Base-by-base conservation (phyloP, 225 moss, liverwort and hornwort genomes). In the Marchantia polymorpha region DNA sequence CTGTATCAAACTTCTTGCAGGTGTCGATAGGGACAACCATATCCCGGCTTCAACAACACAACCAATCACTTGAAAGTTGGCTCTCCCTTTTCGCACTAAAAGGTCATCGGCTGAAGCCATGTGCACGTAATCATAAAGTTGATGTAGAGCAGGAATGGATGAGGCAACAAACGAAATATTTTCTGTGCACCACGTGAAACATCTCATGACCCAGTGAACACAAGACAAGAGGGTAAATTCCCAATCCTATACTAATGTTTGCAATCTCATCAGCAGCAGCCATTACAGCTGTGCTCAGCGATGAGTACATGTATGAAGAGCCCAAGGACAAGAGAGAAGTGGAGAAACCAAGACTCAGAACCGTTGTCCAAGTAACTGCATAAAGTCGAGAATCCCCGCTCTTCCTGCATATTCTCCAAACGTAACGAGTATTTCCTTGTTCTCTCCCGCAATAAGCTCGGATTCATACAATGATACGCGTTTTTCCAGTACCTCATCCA, bases 381-480 rank as follows among this genome's bases (percentile, higher is more conserved):
- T 85, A 31, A 90, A 90, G 83, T 99, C 94, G 76, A 99, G 88
- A 93, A 95, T 99, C 67, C 97, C 97, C 55, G 97, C 91, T 68
- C 91, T 89, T 70, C 97, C 97, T 78, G 97, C 97, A 88, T 92
- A 99, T 83, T 92, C 88, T 82, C 94, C 95, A 83, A 99, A 99
- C 58, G 93, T 93, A 49, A 97, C 97, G 60, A 90, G 84, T 80
- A 92, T 89, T 83, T 87, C 87, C 52, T 83, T 80, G 39, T 89
- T 87, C 75, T 82, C 92, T 15, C 91, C 91, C 78, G 86, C 88
- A 64, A 99, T 93, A 71, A 94, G 95, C 86, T 99, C 94, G 70
- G 92, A 99, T 73, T 99, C 95, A 60, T 92, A 95, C 76, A 99
- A 88, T 13, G 93, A 87, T 25, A 99, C 89, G 64, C 85, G 85